Evolutionary conservation across 116 monocot genomes (phyloP).

Genomic region (Trichopus zeylanicus): DNA sequence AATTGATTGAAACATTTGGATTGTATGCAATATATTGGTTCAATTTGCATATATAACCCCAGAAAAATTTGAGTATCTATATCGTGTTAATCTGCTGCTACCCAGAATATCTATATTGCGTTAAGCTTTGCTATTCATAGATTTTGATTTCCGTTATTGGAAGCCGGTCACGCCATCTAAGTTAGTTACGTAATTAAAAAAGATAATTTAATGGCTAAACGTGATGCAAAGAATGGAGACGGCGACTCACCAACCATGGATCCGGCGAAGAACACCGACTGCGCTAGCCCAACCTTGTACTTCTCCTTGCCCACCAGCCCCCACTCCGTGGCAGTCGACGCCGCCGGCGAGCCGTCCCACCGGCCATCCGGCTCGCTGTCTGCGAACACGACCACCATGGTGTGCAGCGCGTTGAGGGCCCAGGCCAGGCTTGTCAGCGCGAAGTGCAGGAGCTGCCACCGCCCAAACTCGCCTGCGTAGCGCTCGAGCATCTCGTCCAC

Average conservation of each 20-base stretch:
- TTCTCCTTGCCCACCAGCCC: too few relatives aligned
- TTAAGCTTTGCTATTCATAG: too few relatives aligned
- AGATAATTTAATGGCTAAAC: neutral
- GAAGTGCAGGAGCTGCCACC: conserved; percentile 77
- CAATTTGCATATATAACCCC: too few relatives aligned
- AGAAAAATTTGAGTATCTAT: too few relatives aligned
- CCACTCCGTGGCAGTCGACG: neutral
- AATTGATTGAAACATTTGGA: too few relatives aligned
- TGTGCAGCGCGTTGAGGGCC: conserved; percentile 58
- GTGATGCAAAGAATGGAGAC: neutral
- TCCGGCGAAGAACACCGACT: conserved; percentile 51
- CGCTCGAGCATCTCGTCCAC: conserved; percentile 54
- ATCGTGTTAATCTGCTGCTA: too few relatives aligned
- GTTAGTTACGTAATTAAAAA: neutral
- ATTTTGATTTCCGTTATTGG: too few relatives aligned
- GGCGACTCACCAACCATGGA: conserved; percentile 39
- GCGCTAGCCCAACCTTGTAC: conserved; percentile 54
- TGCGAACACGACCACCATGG: conserved; percentile 73
- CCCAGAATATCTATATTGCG: too few relatives aligned
- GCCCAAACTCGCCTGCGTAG: conserved; percentile 64
- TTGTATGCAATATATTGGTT: too few relatives aligned
- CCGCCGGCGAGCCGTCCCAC: neutral
- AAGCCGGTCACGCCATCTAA: too few relatives aligned
- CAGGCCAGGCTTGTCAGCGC: conserved; percentile 49
- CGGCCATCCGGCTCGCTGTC: conserved; percentile 26